Evolutionary conservation across 106 monocot species (phyloP).

Genomic region (Agapanthus africanus): DNA sequence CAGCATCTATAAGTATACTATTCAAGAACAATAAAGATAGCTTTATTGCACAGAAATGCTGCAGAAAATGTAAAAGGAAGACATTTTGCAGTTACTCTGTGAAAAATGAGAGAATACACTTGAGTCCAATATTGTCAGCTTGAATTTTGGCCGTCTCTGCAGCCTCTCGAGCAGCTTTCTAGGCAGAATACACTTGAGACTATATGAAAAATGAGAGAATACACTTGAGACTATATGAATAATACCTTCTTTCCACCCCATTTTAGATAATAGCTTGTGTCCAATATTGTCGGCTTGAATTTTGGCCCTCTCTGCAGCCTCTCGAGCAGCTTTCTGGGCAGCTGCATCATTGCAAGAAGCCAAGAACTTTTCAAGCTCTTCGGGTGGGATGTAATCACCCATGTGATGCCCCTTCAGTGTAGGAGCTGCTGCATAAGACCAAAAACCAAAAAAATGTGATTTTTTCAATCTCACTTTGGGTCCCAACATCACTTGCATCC

Average conservation of each 20-base stretch:
- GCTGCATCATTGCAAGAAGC: slow-evolving; percentile 69
- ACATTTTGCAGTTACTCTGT: no score
- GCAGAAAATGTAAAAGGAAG: neutral
- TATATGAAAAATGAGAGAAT: no score
- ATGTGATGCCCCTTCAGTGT: slow-evolving; percentile 86
- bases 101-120: no score
- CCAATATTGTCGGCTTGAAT: slow-evolving; percentile 98
- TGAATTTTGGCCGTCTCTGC: slow-evolving; percentile 83
- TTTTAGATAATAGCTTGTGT: slow-evolving; percentile 93
- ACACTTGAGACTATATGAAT: no score
- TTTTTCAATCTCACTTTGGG: neutral
- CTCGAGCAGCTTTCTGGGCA: slow-evolving; percentile 56
- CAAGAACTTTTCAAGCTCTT: slow-evolving; percentile 88
- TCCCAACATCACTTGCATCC: neutral
- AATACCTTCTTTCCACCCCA: slow-evolving; percentile 99
- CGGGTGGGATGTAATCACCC: slow-evolving; percentile 95
- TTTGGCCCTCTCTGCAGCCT: slow-evolving; percentile 76
- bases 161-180: slow-evolving; percentile 62
- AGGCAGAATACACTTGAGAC: no score
- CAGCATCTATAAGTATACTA: neutral
- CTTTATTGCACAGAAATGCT: neutral
- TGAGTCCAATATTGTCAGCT: slow-evolving; percentile 95
- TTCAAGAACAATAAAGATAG: neutral
- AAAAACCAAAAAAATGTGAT: neutral
- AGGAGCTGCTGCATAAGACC: slow-evolving; percentile 20